phyloP scores from a whole-genome alignment of 2,329 filamentous ascomycete genomes.

The Colletotrichum lini region DNA sequence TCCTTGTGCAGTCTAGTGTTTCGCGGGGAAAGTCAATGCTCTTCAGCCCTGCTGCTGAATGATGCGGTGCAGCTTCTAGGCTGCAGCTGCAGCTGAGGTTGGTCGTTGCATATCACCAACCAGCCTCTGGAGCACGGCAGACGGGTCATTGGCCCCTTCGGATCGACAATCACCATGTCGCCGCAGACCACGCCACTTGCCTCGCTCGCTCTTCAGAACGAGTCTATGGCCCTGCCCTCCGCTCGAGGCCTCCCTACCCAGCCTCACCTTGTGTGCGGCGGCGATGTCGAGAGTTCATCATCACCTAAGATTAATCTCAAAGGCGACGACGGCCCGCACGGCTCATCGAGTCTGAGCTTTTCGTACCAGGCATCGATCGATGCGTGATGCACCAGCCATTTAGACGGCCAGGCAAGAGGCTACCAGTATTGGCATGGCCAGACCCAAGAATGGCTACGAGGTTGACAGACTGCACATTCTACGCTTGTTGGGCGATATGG shows the following conservation, averaged over 20 bases:
- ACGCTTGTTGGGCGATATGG: not conserved
- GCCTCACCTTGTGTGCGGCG: not conserved
- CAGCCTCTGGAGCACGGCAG: conserved; percentile 9
- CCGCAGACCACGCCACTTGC: not conserved
- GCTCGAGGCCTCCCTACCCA: conserved; percentile 4
- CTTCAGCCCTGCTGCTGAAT: not conserved
- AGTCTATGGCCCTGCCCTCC: conserved; percentile 22
- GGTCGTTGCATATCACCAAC: not conserved
- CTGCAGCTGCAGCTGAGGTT: conserved; percentile 12
- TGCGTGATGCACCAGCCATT: conserved; percentile 31
- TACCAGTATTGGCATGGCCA: conserved; percentile 43
- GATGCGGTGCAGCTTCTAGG: conserved; percentile 2
- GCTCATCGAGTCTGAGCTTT: conserved; percentile 1
- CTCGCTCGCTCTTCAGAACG: not conserved
- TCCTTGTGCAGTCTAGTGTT: not conserved
- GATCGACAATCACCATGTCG: not conserved
- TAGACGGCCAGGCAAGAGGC: conserved; percentile 22
- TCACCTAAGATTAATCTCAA: not conserved
- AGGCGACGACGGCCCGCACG: conserved; percentile 6
- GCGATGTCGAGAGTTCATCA: not conserved
- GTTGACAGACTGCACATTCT: conserved; percentile 11
- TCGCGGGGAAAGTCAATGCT: conserved; percentile 2
- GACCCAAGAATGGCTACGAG: conserved; percentile 34
- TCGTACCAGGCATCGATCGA: conserved; percentile 45
- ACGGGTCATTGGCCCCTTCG: not conserved